Percentiles rank a stretch among this genome's conserved stretches.
phyloP scores from a whole-genome alignment of 352 stramenopile genomes.

The Phytophthora macrochlamydospora region DNA sequence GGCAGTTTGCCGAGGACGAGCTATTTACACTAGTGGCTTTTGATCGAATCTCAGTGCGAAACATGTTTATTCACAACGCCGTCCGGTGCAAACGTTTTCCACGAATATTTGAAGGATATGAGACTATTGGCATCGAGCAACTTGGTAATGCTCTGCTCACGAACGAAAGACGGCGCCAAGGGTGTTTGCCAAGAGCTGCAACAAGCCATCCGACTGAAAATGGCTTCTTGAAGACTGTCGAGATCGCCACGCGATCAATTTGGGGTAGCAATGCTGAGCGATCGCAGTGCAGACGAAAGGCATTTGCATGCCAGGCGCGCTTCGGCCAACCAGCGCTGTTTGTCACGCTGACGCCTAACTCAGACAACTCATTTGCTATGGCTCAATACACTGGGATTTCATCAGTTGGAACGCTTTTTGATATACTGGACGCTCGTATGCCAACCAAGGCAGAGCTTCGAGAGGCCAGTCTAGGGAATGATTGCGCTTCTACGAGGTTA shows the following conservation, averaged over 20 bases:
- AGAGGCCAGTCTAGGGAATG: conserved; percentile 2
- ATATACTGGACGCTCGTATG: neutral
- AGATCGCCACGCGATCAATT: neutral
- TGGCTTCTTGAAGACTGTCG: conserved; percentile 7
- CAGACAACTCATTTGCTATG: conserved; percentile 5
- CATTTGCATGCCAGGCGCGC: conserved; percentile 7
- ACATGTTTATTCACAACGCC: conserved; percentile 11
- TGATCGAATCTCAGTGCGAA: conserved; percentile 9
- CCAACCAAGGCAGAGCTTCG: conserved; percentile 10
- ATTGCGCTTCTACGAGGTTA: conserved; percentile 5
- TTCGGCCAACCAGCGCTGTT: conserved; percentile 12
- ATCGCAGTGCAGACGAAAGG: conserved; percentile 1
- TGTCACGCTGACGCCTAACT: conserved; percentile 13
- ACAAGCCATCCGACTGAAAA: neutral
- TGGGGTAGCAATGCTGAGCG: conserved; percentile 12
- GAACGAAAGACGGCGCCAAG: conserved; percentile 9
- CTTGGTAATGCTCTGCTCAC: neutral
- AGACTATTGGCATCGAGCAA: neutral
- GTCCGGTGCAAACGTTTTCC: conserved; percentile 8
- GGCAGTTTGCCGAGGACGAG: conserved; percentile 19
- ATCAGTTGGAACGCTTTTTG: conserved; percentile 7
- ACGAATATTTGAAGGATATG: neutral
- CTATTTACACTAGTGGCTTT: conserved; percentile 17
- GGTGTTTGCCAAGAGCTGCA: neutral
- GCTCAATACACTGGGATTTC: conserved; percentile 10